phyloP scores from a whole-genome alignment of 2,329 filamentous ascomycete genomes.

The Colletotrichum karsti region DNA sequence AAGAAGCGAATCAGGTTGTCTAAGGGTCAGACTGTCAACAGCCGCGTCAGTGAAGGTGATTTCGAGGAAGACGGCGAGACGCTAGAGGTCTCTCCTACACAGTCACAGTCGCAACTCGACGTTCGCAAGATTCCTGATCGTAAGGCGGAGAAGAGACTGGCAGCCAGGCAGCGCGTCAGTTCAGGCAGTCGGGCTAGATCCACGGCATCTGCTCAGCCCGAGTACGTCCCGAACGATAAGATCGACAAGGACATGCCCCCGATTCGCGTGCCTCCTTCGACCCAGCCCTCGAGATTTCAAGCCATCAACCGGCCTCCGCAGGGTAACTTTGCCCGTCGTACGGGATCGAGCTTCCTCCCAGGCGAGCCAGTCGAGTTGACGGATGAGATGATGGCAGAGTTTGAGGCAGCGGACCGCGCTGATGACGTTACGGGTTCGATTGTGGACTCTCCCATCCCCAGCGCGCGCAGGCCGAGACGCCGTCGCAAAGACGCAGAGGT shows the following conservation, averaged over 20 bases:
- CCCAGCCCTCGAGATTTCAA: neutral
- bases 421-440: neutral
- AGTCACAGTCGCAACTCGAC: slow-evolving; percentile 3
- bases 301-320: neutral
- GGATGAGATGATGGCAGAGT: neutral
- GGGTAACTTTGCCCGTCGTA: slow-evolving; percentile 19
- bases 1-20: slow-evolving; percentile 24
- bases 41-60: slow-evolving; percentile 7
- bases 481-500: neutral
- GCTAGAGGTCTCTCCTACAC: neutral
- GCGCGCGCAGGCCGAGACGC: neutral
- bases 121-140: slow-evolving; percentile 17
- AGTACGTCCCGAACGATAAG: slow-evolving; percentile 19
- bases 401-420: neutral
- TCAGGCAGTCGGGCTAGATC: slow-evolving; percentile 9
- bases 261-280: slow-evolving; percentile 16
- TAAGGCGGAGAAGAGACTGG: slow-evolving; percentile 14
- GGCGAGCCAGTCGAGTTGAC: neutral
- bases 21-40: slow-evolving; percentile 1
- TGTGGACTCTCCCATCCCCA: neutral
- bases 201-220: neutral
- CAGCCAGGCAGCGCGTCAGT: neutral
- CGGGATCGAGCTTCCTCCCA: neutral
- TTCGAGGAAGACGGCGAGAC: neutral
- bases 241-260: slow-evolving; percentile 25